Base-by-base conservation (phyloP, 768 basidiomycete genomes). In the Amanita muscaria region DNA sequence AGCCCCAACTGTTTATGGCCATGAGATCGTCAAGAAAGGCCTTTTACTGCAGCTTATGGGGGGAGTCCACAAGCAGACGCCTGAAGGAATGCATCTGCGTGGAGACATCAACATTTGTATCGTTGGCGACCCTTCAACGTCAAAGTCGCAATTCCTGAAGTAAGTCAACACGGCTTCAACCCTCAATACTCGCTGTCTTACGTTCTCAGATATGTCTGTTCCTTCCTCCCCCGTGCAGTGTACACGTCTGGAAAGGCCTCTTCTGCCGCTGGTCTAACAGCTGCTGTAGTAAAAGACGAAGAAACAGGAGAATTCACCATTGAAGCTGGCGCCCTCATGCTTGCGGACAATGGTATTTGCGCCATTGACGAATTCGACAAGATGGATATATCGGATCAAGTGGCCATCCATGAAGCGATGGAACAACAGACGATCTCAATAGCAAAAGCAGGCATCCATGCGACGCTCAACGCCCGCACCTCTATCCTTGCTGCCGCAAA, bases 341-440 rank as follows among this genome's bases (percentile, higher is more conserved):
- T 99, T 3, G 96, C 96, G 5, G 96, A 99, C 66, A 98, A 98
- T 54, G 96, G 96, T 6, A 97, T 98, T 59, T 99, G 96, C 59
- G 93, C 93, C n/a, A 99, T 99, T 56, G 96, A 99, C 67, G 96
- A 98, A 64, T 99, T 99, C 57, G 96, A 99, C 76, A 99, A 99
- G 66, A 99, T 99, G 96, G 94, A 98, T 61, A 81, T 97, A 42
- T 83, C 88, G 0, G 96, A 98, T 62, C 96, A 98, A 62, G 91
- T 98, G 33, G 96, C 96, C 27, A 98, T 99, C 55, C 96, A 99
- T 72, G 94, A 98, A 73, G 94, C 94, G 6, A 98, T 98, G 94
- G 94, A 98, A 80, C 94, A 98, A 66, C 93, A 97, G 67, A 98
- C 94, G 1, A 97, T 98, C 55, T 96, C 92, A 22, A 97, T 98